Base-by-base conservation (phyloP, 495 filamentous ascomycete genomes). In the Xylaria venustula region DNA sequence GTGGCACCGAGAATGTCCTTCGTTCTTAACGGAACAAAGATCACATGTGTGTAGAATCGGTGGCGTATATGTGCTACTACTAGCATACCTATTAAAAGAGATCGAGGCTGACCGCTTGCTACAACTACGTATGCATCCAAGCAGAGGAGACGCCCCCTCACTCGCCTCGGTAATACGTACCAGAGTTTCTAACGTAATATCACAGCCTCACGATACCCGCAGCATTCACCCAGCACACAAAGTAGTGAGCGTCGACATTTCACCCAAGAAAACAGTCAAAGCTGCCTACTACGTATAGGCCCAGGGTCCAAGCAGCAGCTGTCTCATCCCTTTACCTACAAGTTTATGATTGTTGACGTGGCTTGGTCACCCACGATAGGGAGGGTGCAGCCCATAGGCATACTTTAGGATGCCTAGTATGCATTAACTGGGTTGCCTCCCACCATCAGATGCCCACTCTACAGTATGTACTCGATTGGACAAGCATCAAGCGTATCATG, bases 201-300 rank as follows among this genome's bases (percentile, higher is more conserved):
- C 51, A 54, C 51, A 54, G 51, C 51, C 51, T 54, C 51, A 54
- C 36, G 15, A 28, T 42, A 41, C 11, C 51, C 51, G 41, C 51
- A 42, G 15, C 6, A 28, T 28, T 37, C 19, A 9, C 30, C 30
- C 11, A 34, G 30, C 5, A 4, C 11, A 34, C 30, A 5, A 11
- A 34, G 30, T 34, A 34, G 30, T 34, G 30, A 5, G 11, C 30
- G n/a, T n/a, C n/a, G n/a, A n/a, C n/a, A n/a, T n/a, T n/a, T n/a
- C n/a, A n/a, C n/a, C n/a, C n/a, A n/a, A n/a, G n/a, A n/a, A n/a
- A n/a, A n/a, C n/a, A n/a, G n/a, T n/a, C n/a, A n/a, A n/a, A n/a
- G n/a, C n/a, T n/a, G n/a, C n/a, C n/a, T n/a, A n/a, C n/a, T n/a
- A n/a, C n/a, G n/a, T n/a, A n/a, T n/a, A n/a, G n/a, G n/a, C n/a